Conservation (phyloP, 2,329 filamentous ascomycete genomes). For the Sporothrix inflata region DNA sequence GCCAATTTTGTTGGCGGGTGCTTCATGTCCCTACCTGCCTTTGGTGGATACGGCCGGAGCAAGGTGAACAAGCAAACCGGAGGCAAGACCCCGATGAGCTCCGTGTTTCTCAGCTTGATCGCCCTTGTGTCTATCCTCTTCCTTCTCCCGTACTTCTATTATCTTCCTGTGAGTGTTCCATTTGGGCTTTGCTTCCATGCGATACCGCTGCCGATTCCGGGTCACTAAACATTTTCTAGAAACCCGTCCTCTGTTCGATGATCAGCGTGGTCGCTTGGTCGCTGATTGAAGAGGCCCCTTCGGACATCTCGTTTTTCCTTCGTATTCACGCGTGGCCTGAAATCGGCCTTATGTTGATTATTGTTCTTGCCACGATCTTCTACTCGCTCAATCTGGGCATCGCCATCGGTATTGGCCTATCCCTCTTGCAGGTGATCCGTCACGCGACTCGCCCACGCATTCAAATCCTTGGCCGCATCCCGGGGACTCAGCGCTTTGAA, state of each 20-base stretch:
- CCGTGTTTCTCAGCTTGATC: conserved; percentile 80
- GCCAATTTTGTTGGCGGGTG: conserved; percentile 90
- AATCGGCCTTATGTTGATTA: conserved; percentile 82
- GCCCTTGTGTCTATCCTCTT: conserved; percentile 80
- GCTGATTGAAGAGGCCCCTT: conserved; percentile 90
- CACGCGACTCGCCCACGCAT: conserved; percentile 92
- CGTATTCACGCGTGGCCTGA: conserved; percentile 85
- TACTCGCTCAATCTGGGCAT: conserved; percentile 94
- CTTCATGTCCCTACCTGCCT: conserved; percentile 90
- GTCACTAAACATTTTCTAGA: conserved; percentile 53
- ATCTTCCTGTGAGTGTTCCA: conserved; percentile 73
- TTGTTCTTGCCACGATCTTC: conserved; percentile 90
- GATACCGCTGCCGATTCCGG: not conserved
- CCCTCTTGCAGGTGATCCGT: conserved; percentile 83
- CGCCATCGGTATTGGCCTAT: conserved; percentile 89
- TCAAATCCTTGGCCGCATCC: conserved; percentile 89
- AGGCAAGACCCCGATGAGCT: conserved; percentile 91
- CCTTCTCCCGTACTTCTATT: conserved; percentile 89
- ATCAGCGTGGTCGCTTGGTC: conserved; percentile 95
- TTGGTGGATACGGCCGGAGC: conserved; percentile 93
- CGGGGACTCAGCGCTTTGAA: conserved; percentile 80
- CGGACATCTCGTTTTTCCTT: conserved; percentile 88
- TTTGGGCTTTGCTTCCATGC: not conserved
- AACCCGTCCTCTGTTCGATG: conserved; percentile 91
- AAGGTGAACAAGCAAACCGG: conserved; percentile 95